Base-by-base conservation (phyloP, 768 basidiomycete genomes). In the Royoungia palumana region DNA sequence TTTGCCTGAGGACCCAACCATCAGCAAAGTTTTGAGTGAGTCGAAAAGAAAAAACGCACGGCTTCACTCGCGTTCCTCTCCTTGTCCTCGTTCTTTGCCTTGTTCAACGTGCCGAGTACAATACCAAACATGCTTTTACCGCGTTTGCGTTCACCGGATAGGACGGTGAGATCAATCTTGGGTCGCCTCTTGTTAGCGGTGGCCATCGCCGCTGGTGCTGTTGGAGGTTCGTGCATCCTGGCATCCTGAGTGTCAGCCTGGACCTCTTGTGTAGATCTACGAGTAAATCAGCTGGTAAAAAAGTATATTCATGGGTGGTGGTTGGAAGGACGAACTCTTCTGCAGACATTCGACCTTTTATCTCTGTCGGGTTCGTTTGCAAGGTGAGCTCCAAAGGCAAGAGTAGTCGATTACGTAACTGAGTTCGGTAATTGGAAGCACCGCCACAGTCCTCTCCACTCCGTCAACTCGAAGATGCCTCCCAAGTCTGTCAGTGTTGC, bases 81-180 rank as follows among this genome's bases (percentile, higher is more conserved):
- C 64, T 87, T 85, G 67, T 89, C 89, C 73, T 92, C 89, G 56
- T 79, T 83, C 73, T 89, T 90, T 55, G 89, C 89, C 75, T 87
- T 88, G 72, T 85, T 88, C 53, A 92, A 78, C 56, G 89, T 92
- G 44, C 87, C 87, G 49, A 92, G 69, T 55, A 90, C 74, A 56
- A 91, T 74, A 53, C 88, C 89, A 72, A 92, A 88, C 85, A 90
- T 88, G 72, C 79, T 82, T 80, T 87, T 89, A 65, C 89, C 89
- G 61, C 87, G 85, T 71, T 86, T 89, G 61, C 85, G 80, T 67
- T 87, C 85, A 60, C 83, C 75, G 51, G 71, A 52, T 37, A 56
- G 66, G 41, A 74, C 70, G 50, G 71, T 72, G 57, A 90, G 73
- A 66, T 89, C 86, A 54, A 90, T 74, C 60, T 84, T 80, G 51